These are phyloP conservation scores for Leishmania turanica DNA, from an alignment of 208 protist genomes.

Conservation along the genomic window DNA sequence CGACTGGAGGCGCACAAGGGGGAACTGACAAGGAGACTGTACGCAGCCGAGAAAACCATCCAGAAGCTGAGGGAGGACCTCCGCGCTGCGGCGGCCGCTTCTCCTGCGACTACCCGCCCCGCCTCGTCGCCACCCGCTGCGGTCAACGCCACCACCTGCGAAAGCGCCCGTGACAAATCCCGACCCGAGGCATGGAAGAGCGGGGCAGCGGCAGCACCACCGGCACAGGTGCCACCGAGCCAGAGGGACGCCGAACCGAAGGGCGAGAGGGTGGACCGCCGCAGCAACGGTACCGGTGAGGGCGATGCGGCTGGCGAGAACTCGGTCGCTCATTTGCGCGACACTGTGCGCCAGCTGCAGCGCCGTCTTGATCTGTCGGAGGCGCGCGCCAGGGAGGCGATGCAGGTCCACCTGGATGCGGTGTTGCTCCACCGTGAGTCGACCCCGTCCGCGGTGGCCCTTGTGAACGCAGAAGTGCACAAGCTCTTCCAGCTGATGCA, in stretches of 20 bases:
- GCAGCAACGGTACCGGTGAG: not conserved
- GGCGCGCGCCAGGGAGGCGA: conserved; percentile 6
- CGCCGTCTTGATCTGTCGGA: conserved; percentile 17
- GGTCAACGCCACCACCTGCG: not conserved
- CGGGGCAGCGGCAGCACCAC: not conserved
- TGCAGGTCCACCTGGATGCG: conserved; percentile 26
- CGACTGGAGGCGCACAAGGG: conserved; percentile 18
- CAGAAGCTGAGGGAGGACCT: not conserved
- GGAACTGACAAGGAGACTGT: conserved; percentile 3
- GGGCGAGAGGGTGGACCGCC: not conserved
- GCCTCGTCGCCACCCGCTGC: not conserved
- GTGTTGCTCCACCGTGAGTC: conserved; percentile 8
- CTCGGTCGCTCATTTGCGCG: not conserved
- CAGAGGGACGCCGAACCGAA: not conserved
- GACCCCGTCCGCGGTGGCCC: not conserved
- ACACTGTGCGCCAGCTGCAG: conserved; percentile 28
- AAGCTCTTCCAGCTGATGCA: conserved; percentile 50
- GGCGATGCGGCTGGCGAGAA: not conserved
- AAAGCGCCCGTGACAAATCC: not conserved
- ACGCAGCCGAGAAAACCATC: conserved; percentile 8
- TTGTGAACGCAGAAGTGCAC: conserved; percentile 57
- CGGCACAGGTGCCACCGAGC: not conserved
- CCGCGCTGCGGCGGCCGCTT: too few species aligned
- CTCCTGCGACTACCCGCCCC: not conserved
- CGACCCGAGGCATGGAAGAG: not conserved